Percentiles rank a stretch among this genome's conserved stretches.
Conservation (phyloP, 192 early-diverging fungal species). For the Kickxella alabastrina region DNA sequence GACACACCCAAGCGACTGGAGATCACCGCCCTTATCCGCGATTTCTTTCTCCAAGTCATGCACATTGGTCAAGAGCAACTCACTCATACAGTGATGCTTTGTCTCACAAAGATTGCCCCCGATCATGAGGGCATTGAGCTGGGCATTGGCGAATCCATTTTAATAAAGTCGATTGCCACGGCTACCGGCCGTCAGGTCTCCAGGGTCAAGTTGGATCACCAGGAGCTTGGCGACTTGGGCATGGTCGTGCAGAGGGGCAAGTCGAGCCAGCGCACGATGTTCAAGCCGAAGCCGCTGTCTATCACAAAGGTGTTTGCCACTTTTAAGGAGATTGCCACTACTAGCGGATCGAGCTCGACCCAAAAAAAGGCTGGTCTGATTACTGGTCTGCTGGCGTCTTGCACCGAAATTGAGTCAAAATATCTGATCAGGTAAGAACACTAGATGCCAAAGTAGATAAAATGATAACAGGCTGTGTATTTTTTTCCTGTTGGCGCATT, state of each 20-base stretch:
- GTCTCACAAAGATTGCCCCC: conserved; percentile 87
- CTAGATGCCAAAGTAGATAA: background rate
- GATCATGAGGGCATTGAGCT: conserved; percentile 96
- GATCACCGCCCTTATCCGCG: conserved; percentile 35
- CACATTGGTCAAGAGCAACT: conserved; percentile 29
- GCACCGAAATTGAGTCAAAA: conserved; percentile 76
- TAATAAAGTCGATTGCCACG: conserved; percentile 90
- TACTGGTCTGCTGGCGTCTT: conserved; percentile 67
- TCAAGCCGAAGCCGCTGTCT: conserved; percentile 74
- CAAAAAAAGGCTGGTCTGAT: conserved; percentile 74
- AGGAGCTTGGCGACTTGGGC: conserved; percentile 83
- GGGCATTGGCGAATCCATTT: conserved; percentile 88
- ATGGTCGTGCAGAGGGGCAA: conserved; percentile 83
- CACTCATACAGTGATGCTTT: conserved; percentile 77
- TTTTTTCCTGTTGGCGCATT: too few relatives aligned
- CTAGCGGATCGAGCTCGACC: conserved; percentile 62
- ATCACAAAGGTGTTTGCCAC: conserved; percentile 78
- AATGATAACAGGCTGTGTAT: too few relatives aligned
- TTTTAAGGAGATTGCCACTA: conserved; percentile 80
- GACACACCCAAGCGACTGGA: conserved; percentile 75
- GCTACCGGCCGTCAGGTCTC: conserved; percentile 74
- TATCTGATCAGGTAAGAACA: conserved; percentile 69
- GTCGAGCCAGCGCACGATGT: conserved; percentile 81
- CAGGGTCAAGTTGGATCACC: conserved; percentile 78
- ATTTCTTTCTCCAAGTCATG: conserved; percentile 42